Conservation (phyloP, 1,284 basidiomycete genomes). For the Sutorius eximius region DNA sequence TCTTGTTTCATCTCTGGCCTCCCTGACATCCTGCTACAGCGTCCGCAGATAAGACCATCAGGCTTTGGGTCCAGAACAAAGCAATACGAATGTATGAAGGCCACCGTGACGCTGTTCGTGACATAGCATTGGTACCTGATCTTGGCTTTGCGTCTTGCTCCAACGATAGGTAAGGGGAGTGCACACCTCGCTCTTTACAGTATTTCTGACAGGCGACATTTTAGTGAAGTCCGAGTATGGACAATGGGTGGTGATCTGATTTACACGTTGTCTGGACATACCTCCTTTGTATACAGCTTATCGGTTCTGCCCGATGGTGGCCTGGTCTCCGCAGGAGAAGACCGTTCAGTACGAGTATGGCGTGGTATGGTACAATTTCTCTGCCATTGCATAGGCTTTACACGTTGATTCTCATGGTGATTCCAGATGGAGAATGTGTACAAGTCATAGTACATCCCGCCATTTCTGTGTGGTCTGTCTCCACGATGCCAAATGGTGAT, state of each 20-base stretch:
- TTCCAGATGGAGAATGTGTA: conserved; percentile 68
- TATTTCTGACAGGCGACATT: conserved; percentile 5
- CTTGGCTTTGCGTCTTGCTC: conserved; percentile 93
- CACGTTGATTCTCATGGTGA: not conserved
- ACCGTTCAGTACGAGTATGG: conserved; percentile 83
- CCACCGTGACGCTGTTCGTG: conserved; percentile 90
- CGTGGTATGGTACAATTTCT: conserved; percentile 43
- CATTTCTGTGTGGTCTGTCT: conserved; percentile 92
- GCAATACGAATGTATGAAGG: conserved; percentile 75
- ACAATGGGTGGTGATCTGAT: conserved; percentile 78
- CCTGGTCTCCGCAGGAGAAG: conserved; percentile 79
- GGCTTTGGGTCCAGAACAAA: conserved; percentile 82
- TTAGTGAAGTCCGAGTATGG: conserved; percentile 90
- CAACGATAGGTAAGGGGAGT: conserved; percentile 75
- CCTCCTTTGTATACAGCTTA: conserved; percentile 94
- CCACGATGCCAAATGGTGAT: conserved; percentile 84
- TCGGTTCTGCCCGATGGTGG: conserved; percentile 77
- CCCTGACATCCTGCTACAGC: conserved; percentile 48
- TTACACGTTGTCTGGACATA: conserved; percentile 86
- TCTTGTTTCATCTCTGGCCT: not conserved
- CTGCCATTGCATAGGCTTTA: not conserved
- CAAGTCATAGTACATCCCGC: conserved; percentile 92
- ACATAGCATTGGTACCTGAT: conserved; percentile 75
- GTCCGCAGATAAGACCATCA: conserved; percentile 95
- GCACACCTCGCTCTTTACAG: conserved; percentile 3